A percentile compares a stretch with the other conserved stretches of the same genome.
Evolutionary conservation across 768 basidiomycete species (phyloP).

Genomic region (Auriculariales sp.): DNA sequence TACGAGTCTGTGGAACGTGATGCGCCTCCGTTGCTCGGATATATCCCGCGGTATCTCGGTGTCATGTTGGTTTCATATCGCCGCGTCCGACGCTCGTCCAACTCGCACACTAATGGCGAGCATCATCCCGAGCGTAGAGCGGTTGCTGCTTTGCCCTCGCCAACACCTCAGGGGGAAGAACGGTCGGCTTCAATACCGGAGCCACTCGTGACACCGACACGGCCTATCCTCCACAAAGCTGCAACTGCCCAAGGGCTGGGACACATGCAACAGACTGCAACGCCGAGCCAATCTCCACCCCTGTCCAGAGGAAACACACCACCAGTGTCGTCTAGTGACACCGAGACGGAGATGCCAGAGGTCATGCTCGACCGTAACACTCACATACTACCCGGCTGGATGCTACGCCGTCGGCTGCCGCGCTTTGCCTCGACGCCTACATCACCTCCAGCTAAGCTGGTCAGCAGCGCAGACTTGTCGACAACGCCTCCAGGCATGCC

Average conservation of each 20-base stretch:
- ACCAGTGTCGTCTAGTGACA: slow-evolving; percentile 12
- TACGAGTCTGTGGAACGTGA: slow-evolving; percentile 94
- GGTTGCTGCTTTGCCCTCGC: slow-evolving; percentile 7
- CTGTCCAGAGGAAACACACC: too few relatives aligned
- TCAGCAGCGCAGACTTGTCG: not conserved
- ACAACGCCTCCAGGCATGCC: slow-evolving; percentile 24
- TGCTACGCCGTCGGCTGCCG: slow-evolving; percentile 29
- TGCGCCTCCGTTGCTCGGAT: slow-evolving; percentile 80
- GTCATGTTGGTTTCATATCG: slow-evolving; percentile 98
- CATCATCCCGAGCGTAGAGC: not conserved
- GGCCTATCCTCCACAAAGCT: slow-evolving; percentile 15
- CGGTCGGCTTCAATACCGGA: not conserved
- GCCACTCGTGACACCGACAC: slow-evolving; percentile 1
- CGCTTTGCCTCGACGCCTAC: not conserved
- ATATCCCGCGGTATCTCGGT: slow-evolving; percentile 95
- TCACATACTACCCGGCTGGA: slow-evolving; percentile 95
- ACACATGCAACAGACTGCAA: slow-evolving; percentile 21
- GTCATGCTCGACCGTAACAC: slow-evolving; percentile 82
- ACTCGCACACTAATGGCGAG: not conserved
- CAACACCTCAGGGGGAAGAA: not conserved
- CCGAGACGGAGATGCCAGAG: slow-evolving; percentile 83
- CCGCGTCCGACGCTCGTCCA: slow-evolving; percentile 31
- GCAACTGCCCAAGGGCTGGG: slow-evolving; percentile 11
- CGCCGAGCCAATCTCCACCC: not conserved
- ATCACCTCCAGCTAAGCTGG: not conserved